Evolutionary conservation across 2,329 filamentous ascomycete species (phyloP).

Genomic region (Phialophora macrospora): DNA sequence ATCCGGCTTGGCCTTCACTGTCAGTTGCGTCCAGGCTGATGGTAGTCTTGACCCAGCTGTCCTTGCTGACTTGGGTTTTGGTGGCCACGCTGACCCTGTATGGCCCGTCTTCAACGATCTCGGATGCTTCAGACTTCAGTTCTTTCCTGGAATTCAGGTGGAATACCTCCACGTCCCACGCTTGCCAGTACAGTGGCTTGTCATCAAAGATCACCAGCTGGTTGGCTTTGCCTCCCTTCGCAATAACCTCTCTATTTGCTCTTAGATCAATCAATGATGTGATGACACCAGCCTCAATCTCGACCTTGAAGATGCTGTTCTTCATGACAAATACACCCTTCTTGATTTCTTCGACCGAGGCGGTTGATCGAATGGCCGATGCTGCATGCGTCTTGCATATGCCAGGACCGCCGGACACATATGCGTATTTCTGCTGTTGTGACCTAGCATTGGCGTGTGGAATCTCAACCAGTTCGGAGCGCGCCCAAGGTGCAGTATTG

Average conservation of each 20-base stretch:
- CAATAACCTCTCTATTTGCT: constrained; percentile 76
- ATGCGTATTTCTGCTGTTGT: constrained; percentile 45
- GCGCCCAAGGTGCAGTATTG: constrained; percentile 87
- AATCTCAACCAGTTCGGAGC: constrained; percentile 73
- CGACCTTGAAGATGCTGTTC: constrained; percentile 76
- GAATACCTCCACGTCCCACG: constrained; percentile 97
- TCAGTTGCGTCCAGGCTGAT: constrained; percentile 76
- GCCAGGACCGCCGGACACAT: constrained; percentile 56
- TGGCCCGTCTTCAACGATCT: constrained; percentile 71
- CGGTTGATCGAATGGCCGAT: constrained; percentile 41
- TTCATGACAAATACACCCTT: constrained; percentile 75
- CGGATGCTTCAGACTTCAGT: constrained; percentile 69
- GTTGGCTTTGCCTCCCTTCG: constrained; percentile 75
- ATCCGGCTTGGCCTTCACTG: constrained; percentile 64
- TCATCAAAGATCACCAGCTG: constrained; percentile 96
- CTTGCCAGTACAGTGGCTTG: constrained; percentile 96
- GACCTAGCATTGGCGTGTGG: constrained; percentile 46
- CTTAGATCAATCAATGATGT: constrained; percentile 80
- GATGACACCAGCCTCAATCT: constrained; percentile 75
- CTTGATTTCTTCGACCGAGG: constrained; percentile 56
- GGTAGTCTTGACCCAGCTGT: constrained; percentile 84
- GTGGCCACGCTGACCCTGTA: constrained; percentile 82
- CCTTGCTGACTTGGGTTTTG: constrained; percentile 82
- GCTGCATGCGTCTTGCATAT: constrained; percentile 45
- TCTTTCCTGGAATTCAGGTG: constrained; percentile 86